These are phyloP conservation scores for Fusarium sp. DNA, from an alignment of 2,329 filamentous ascomycete genomes.

Conservation along the genomic window DNA sequence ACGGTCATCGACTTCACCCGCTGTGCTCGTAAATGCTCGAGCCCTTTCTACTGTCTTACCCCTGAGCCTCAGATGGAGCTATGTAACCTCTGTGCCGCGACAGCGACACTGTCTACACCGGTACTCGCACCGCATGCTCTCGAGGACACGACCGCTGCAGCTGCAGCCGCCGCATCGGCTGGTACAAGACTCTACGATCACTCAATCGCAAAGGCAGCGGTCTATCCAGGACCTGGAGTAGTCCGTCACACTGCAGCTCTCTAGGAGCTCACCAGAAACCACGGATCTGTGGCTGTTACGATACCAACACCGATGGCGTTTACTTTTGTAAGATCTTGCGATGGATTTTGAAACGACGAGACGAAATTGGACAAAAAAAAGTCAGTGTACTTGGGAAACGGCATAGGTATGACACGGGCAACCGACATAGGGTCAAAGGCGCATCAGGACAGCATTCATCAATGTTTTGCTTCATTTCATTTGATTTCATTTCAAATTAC, in stretches of 20 bases:
- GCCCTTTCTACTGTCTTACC: constrained; percentile 47
- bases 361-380: constrained; percentile 27
- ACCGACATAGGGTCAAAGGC: constrained; percentile 23
- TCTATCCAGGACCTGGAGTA: constrained; percentile 29
- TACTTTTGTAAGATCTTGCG: constrained; percentile 23
- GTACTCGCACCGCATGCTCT: constrained; percentile 41
- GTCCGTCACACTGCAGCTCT: constrained; percentile 24
- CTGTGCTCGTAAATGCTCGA: constrained; percentile 47
- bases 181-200: constrained; percentile 31
- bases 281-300: background rate
- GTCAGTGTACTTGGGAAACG: constrained; percentile 17
- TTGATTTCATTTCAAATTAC: constrained; percentile 6
- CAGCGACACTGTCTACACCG: constrained; percentile 40
- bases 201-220: constrained; percentile 30
- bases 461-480: constrained; percentile 24
- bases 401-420: constrained; percentile 22
- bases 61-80: constrained; percentile 44
- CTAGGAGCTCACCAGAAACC: constrained; percentile 7
- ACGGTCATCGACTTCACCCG: constrained; percentile 46
- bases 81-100: constrained; percentile 41
- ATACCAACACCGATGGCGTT: constrained; percentile 19
- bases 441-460: constrained; percentile 36
- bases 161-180: constrained; percentile 19
- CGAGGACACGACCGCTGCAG: constrained; percentile 23
- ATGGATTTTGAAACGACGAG: constrained; percentile 34